Evolutionary conservation across 495 filamentous ascomycete genomes (phyloP).

Genomic region (Trichodelitschia bisporula): DNA sequence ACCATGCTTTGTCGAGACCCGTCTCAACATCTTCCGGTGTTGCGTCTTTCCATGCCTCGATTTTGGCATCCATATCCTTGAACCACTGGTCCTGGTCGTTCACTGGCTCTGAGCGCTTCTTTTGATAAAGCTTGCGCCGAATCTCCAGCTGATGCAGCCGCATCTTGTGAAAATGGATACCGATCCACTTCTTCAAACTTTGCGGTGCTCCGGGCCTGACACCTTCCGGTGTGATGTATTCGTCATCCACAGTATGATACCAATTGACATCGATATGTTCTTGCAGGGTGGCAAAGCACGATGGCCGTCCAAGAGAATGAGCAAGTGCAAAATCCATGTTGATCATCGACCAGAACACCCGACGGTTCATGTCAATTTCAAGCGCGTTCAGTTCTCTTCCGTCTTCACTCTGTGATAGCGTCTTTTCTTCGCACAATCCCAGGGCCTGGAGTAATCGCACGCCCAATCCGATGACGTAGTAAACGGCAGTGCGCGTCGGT

Average conservation of each 20-base stretch:
- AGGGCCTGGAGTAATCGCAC: constrained; percentile 68
- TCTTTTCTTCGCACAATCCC: constrained; percentile 63
- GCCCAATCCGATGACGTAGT: constrained; percentile 73
- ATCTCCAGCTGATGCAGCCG: constrained; percentile 70
- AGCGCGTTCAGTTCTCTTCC: constrained; percentile 27
- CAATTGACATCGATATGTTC: constrained; percentile 66
- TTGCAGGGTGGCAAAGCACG: constrained; percentile 48
- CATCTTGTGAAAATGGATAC: constrained; percentile 88
- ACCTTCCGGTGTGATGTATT: constrained; percentile 54
- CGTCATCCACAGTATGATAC: constrained; percentile 55
- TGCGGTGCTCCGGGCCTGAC: constrained; percentile 37
- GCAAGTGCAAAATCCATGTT: constrained; percentile 75
- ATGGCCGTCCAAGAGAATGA: constrained; percentile 64
- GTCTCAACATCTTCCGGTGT: constrained; percentile 37
- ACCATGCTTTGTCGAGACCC: constrained; percentile 41
- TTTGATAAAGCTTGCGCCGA: constrained; percentile 56
- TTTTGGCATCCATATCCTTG: constrained; percentile 44
- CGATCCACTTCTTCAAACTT: constrained; percentile 55
- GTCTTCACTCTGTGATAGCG: constrained; percentile 24
- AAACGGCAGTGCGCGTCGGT: constrained; percentile 68
- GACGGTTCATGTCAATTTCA: constrained; percentile 67
- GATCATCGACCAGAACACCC: constrained; percentile 63
- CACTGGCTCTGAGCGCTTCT: constrained; percentile 42
- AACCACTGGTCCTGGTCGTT: constrained; percentile 75
- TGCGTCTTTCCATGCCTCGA: constrained; percentile 44